phyloP scores from a whole-genome alignment of 2,329 filamentous ascomycete species.

The Rhynchosporium secalis region DNA sequence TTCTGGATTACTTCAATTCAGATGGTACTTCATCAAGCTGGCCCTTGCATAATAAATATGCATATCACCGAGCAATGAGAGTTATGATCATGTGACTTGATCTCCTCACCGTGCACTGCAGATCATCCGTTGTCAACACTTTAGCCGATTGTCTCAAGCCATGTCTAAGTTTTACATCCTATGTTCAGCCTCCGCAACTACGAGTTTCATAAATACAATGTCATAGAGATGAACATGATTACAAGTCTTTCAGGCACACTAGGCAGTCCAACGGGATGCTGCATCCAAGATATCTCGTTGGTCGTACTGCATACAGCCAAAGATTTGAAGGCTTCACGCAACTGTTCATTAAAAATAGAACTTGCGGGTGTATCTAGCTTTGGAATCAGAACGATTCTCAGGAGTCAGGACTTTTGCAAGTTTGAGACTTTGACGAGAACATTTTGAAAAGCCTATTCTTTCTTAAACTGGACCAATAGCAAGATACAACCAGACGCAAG shows the following conservation, averaged over 20 bases:
- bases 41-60: no score
- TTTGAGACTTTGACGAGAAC: background rate
- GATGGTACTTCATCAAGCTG: no score
- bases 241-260: slow-evolving; percentile 13
- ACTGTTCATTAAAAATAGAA: background rate
- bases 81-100: no score
- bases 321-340: slow-evolving; percentile 9
- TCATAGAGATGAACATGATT: background rate
- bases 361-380: slow-evolving; percentile 6
- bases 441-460: background rate
- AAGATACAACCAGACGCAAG: no score
- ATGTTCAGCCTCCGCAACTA: background rate
- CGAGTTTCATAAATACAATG: background rate
- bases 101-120: no score
- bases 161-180: background rate
- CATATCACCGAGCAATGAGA: no score
- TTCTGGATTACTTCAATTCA: no score
- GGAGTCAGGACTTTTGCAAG: slow-evolving; percentile 6
- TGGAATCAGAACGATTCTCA: background rate
- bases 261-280: slow-evolving; percentile 7
- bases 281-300: slow-evolving; percentile 3
- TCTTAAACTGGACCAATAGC: no score
- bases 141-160: no score
- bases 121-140: no score
- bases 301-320: slow-evolving; percentile 4